A percentile compares a stretch with the other conserved stretches of the same genome.
phyloP scores from a whole-genome alignment of 163 green algal genomes.

The Chlamydomonas reinhardtii region DNA sequence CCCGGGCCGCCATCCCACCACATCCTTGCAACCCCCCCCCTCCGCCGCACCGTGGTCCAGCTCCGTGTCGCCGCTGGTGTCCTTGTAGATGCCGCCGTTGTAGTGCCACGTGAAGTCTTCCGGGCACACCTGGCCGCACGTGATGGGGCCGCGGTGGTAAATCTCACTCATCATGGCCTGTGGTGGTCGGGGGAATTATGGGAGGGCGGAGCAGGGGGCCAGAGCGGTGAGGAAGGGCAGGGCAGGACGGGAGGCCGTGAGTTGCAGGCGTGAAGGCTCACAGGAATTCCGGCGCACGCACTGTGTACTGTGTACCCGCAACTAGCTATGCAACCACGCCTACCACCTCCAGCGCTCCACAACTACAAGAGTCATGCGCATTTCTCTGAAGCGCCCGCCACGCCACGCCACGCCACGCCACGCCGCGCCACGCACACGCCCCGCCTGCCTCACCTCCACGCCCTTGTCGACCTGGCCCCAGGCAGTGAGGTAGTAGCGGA shows the following conservation, averaged over 20 bases:
- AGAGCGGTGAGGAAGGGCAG: background rate
- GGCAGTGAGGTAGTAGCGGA: slow-evolving; percentile 70
- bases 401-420: background rate
- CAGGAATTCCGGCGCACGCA: no score
- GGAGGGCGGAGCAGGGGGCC: background rate
- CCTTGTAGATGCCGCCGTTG: slow-evolving; percentile 66
- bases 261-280: no score
- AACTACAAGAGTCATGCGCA: no score
- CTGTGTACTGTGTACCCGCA: no score
- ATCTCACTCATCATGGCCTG: slow-evolving; percentile 85
- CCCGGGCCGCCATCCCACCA: background rate
- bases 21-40: slow-evolving; percentile 29
- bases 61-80: slow-evolving; percentile 69
- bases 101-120: slow-evolving; percentile 79
- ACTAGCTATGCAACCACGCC: no score
- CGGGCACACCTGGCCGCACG: slow-evolving; percentile 81
- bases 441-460: slow-evolving; percentile 1
- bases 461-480: slow-evolving; percentile 53
- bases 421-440: background rate
- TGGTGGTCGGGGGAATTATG: slow-evolving; percentile 40
- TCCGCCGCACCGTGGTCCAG: slow-evolving; percentile 77
- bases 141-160: slow-evolving; percentile 76
- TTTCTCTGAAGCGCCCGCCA: no score
- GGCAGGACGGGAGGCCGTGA: no score
- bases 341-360: no score